phyloP scores from a whole-genome alignment of 2,329 filamentous ascomycete species.

The Fusarium coffeatum region DNA sequence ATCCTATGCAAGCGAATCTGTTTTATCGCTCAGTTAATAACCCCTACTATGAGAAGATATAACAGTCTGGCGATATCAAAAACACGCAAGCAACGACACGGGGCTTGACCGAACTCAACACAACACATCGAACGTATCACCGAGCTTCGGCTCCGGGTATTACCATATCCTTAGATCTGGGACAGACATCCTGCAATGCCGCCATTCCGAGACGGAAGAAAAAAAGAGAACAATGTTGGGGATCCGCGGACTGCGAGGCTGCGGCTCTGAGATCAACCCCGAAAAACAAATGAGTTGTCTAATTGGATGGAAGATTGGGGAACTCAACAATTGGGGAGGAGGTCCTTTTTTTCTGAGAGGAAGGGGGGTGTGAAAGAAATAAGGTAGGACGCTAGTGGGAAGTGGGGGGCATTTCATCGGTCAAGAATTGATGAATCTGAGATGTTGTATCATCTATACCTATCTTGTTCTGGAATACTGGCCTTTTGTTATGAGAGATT shows the following conservation, averaged over 20 bases:
- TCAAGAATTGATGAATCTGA: slow-evolving; percentile 12
- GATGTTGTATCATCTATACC: background rate
- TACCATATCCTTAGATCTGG: background rate
- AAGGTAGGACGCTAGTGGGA: slow-evolving; percentile 40
- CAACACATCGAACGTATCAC: slow-evolving; percentile 9
- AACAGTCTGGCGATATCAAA: background rate
- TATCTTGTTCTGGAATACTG: background rate
- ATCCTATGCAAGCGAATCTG: background rate
- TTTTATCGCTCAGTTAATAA: background rate
- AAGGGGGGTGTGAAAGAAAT: slow-evolving; percentile 28
- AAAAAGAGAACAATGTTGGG: slow-evolving; percentile 39
- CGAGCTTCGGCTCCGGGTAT: slow-evolving; percentile 24
- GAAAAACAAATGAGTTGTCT: slow-evolving; percentile 14
- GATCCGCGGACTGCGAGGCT: slow-evolving; percentile 42
- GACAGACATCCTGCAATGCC: background rate
- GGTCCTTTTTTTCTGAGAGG: slow-evolving; percentile 17
- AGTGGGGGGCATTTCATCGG: slow-evolving; percentile 21
- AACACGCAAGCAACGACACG: background rate
- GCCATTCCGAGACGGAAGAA: background rate
- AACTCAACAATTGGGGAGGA: slow-evolving; percentile 51
- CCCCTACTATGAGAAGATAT: background rate
- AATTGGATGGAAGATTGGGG: slow-evolving; percentile 43
- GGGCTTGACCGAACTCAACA: slow-evolving; percentile 3
- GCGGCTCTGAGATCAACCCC: slow-evolving; percentile 37
- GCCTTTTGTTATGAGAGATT: background rate